A percentile compares a stretch with the other conserved stretches of the same genome.
phyloP scores from a whole-genome alignment of 257 asterid species.

The Plantago ovata region DNA sequence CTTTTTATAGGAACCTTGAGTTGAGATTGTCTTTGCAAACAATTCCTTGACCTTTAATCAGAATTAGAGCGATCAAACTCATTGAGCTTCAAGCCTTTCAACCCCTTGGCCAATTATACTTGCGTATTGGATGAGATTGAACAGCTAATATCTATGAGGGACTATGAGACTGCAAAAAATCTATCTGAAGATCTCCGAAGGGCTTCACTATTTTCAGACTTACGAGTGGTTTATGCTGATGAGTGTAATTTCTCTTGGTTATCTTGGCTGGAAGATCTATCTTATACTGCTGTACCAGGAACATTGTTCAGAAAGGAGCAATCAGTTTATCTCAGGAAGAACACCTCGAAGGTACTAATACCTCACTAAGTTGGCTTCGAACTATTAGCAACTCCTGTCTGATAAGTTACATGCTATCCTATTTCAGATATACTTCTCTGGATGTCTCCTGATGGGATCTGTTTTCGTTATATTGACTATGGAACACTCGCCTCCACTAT shows the following conservation, averaged over 20 bases:
- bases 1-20: too few species aligned
- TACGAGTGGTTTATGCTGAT: slow-evolving; percentile 97
- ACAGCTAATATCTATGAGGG: slow-evolving; percentile 45
- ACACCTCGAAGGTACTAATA: slow-evolving; percentile 57
- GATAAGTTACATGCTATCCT: slow-evolving; percentile 12
- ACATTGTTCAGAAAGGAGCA: slow-evolving; percentile 40
- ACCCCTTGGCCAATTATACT: slow-evolving; percentile 55
- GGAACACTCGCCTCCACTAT: slow-evolving; percentile 89
- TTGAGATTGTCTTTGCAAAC: too few species aligned
- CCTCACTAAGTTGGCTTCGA: slow-evolving; percentile 1
- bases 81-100: slow-evolving; percentile 78
- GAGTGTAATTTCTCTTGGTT: slow-evolving; percentile 85
- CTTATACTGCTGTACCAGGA: slow-evolving; percentile 66
- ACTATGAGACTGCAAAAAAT: slow-evolving; percentile 63
- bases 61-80: slow-evolving; percentile 69
- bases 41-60: slow-evolving; percentile 55
- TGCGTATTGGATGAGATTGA: slow-evolving; percentile 59
- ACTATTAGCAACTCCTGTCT: slow-evolving; percentile 21
- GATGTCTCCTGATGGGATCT: slow-evolving; percentile 57
- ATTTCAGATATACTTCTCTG: slow-evolving; percentile 63
- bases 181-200: slow-evolving; percentile 77
- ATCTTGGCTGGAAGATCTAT: slow-evolving; percentile 94
- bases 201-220: slow-evolving; percentile 92
- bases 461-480: slow-evolving; percentile 51
- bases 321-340: slow-evolving; percentile 35